These are phyloP conservation scores for Calocybe indica DNA, from an alignment of 768 basidiomycete genomes.

Conservation along the genomic window DNA sequence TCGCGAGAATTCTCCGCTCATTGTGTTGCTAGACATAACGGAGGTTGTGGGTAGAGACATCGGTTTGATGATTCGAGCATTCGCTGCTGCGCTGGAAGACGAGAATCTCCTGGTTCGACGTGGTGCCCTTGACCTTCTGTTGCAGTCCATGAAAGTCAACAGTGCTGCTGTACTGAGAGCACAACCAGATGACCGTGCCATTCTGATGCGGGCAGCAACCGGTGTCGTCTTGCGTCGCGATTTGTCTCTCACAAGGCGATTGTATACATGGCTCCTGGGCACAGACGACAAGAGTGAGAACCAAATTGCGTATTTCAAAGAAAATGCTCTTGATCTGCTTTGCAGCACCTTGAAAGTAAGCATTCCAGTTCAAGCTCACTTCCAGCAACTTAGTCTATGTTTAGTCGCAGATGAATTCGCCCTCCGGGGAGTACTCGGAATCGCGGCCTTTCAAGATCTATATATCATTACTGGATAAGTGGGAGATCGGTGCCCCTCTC, in stretches of 20 bases:
- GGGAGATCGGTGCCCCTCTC: conserved; percentile 85
- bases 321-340: conserved; percentile 70
- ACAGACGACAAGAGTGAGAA: conserved; percentile 69
- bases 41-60: conserved; percentile 78
- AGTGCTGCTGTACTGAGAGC: conserved; percentile 66
- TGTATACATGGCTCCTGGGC: conserved; percentile 92
- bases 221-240: conserved; percentile 91
- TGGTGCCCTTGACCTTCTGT: conserved; percentile 77
- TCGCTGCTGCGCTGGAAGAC: conserved; percentile 88
- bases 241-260: conserved; percentile 83
- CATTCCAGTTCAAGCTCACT: background rate
- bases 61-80: conserved; percentile 92
- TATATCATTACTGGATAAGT: conserved; percentile 91
- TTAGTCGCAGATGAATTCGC: conserved; percentile 73
- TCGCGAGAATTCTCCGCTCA: background rate
- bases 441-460: conserved; percentile 94
- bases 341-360: conserved; percentile 61
- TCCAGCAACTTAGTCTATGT: conserved; percentile 1
- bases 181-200: conserved; percentile 64
- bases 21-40: conserved; percentile 45
- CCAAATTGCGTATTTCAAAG: conserved; percentile 66
- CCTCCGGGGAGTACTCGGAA: conserved; percentile 67
- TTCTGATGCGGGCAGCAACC: conserved; percentile 82
- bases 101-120: conserved; percentile 88
- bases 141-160: conserved; percentile 71